Percentiles rank a stretch among this genome's conserved stretches.
Evolutionary conservation across 1,284 basidiomycete genomes (phyloP).

Genomic region (Fomitiporia mediterranea): DNA sequence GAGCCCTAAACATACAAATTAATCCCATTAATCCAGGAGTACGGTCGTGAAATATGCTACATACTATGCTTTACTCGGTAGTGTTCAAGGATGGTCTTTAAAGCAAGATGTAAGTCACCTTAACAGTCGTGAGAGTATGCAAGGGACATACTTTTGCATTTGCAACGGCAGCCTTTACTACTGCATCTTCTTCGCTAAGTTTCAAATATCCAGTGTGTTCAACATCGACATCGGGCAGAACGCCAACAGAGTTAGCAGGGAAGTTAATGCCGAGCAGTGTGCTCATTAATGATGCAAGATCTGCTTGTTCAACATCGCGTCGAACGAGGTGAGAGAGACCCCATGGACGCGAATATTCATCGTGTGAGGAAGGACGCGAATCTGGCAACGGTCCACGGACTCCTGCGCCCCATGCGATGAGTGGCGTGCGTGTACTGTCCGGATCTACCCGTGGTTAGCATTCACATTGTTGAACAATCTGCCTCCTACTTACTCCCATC

Average conservation of each 20-base stretch:
- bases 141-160: slow-evolving; percentile 54
- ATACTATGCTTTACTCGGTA: slow-evolving; percentile 75
- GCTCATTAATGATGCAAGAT: slow-evolving; percentile 78
- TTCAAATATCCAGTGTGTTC: slow-evolving; percentile 51
- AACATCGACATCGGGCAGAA: slow-evolving; percentile 63
- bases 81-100: slow-evolving; percentile 70
- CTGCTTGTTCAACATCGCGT: slow-evolving; percentile 81
- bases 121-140: neutral
- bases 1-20: slow-evolving; percentile 39
- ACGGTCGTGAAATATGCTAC: slow-evolving; percentile 16
- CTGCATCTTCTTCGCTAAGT: slow-evolving; percentile 32
- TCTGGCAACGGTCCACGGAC: slow-evolving; percentile 62
- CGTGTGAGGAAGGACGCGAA: slow-evolving; percentile 52
- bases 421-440: slow-evolving; percentile 82
- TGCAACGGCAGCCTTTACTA: slow-evolving; percentile 57
- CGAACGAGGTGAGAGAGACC: slow-evolving; percentile 44
- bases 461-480: slow-evolving; percentile 11
- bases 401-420: slow-evolving; percentile 83
- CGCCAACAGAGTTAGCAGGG: slow-evolving; percentile 75
- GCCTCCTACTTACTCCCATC: slow-evolving; percentile 62
- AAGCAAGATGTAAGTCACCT: neutral
- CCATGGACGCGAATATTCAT: slow-evolving; percentile 67
- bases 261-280: slow-evolving; percentile 65
- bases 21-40: neutral
- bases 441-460: slow-evolving; percentile 50